Percentiles rank a stretch among this genome's conserved stretches.
Conservation (phyloP, 208 protist genomes). For the Trichomonas vaginalis region DNA sequence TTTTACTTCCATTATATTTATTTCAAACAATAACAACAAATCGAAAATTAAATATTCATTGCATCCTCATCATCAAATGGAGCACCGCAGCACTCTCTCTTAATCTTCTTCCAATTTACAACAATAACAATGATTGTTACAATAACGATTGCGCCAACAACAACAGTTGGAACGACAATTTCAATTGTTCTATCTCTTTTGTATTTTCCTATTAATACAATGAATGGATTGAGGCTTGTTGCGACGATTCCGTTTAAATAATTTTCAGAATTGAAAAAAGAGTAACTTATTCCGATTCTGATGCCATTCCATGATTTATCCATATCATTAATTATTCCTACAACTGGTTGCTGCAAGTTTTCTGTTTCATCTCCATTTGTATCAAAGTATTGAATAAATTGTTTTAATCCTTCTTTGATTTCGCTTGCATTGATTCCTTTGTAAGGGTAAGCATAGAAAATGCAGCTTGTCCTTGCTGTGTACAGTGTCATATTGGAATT, state of each 20-base stretch:
- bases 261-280: neutral
- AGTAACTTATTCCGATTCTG: neutral
- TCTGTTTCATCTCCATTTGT: neutral
- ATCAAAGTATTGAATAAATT: neutral
- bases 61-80: neutral
- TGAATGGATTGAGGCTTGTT: neutral
- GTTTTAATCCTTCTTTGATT: neutral
- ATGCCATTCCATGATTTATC: neutral
- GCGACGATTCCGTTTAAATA: neutral
- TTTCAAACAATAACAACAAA: too few relatives aligned
- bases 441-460: neutral
- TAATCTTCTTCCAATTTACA: neutral
- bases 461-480: neutral
- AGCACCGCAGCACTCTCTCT: neutral
- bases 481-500: neutral
- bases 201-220: neutral
- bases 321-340: neutral
- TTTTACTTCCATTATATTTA: too few relatives aligned
- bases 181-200: neutral
- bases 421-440: neutral
- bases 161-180: neutral
- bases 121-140: neutral
- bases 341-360: neutral
- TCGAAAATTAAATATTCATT: neutral
- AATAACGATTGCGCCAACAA: neutral